Evolutionary conservation across 1,284 basidiomycete genomes (phyloP).

Genomic region (Porodaedalea pini): DNA sequence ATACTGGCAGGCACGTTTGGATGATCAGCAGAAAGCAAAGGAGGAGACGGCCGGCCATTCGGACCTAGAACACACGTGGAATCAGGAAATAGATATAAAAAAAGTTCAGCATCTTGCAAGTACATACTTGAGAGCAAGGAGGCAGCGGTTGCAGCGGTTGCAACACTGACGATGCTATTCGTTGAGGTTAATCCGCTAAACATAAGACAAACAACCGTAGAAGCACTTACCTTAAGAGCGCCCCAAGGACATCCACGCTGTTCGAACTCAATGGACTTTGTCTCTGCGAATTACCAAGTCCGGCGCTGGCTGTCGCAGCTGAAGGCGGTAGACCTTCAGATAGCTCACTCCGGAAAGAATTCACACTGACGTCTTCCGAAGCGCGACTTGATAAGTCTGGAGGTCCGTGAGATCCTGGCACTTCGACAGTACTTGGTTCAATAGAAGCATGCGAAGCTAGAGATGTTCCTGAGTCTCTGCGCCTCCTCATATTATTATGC

Average conservation of each 20-base stretch:
- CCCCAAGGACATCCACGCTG: slow-evolving; percentile 18
- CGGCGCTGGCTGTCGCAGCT: background rate
- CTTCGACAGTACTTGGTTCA: background rate
- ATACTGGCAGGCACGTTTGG: background rate
- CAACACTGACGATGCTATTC: slow-evolving; percentile 47
- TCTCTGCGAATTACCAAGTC: background rate
- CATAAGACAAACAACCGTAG: background rate
- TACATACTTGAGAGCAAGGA: slow-evolving; percentile 63
- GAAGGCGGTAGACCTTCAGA: background rate
- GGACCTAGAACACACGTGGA: background rate
- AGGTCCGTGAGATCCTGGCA: too few species aligned
- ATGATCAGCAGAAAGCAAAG: slow-evolving; percentile 20
- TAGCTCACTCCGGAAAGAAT: background rate
- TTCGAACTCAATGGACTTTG: background rate
- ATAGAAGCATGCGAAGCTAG: background rate
- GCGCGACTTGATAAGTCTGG: background rate
- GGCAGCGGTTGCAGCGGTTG: slow-evolving; percentile 76
- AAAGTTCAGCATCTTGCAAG: slow-evolving; percentile 27
- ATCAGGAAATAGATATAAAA: background rate
- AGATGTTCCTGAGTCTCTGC: background rate
- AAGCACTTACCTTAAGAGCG: slow-evolving; percentile 18
- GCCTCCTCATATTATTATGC: background rate
- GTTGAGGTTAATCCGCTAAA: background rate
- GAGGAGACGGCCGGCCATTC: background rate
- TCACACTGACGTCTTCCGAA: background rate